Percentiles rank a stretch among this genome's conserved stretches.
These are phyloP conservation scores for Fusarium sp. DNA, from an alignment of 2,329 filamentous ascomycete species.

Conservation along the genomic window DNA sequence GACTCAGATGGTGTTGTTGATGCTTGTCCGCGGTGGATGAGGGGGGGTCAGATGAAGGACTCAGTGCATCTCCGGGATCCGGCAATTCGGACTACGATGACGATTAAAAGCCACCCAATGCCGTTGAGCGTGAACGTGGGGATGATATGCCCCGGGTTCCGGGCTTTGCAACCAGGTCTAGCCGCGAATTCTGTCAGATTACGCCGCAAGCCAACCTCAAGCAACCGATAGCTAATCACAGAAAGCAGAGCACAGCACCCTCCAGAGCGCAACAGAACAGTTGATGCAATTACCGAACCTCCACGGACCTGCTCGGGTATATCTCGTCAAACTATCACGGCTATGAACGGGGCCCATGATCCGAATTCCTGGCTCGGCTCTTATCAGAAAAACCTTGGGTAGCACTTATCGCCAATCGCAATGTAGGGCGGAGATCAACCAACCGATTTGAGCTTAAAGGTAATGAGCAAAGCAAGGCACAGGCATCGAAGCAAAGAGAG, in stretches of 20 bases:
- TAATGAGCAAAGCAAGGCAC: constrained; percentile 2
- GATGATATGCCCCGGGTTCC: constrained; percentile 19
- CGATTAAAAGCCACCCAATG: constrained; percentile 9
- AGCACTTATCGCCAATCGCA: constrained; percentile 12
- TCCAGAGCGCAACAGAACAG: not conserved
- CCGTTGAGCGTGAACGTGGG: constrained; percentile 2
- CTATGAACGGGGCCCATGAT: constrained; percentile 32
- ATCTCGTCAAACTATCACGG: constrained; percentile 32
- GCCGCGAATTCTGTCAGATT: not conserved
- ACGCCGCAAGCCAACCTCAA: not conserved
- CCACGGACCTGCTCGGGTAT: constrained; percentile 22
- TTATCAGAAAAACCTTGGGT: constrained; percentile 12
- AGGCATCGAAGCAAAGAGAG: constrained; percentile 8
- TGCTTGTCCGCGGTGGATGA: not conserved
- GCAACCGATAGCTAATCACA: not conserved
- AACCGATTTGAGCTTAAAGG: constrained; percentile 32
- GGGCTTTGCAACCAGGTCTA: not conserved
- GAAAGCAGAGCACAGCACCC: not conserved
- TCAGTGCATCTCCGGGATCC: constrained; percentile 1
- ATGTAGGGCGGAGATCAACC: not conserved
- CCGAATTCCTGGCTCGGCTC: constrained; percentile 11
- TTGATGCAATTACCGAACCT: not conserved
- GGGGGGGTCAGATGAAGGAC: not conserved
- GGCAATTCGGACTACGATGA: constrained; percentile 20
- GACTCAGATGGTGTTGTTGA: not conserved